phyloP scores from a whole-genome alignment of 2,329 filamentous ascomycete genomes.

The Claviceps quebecensis region DNA sequence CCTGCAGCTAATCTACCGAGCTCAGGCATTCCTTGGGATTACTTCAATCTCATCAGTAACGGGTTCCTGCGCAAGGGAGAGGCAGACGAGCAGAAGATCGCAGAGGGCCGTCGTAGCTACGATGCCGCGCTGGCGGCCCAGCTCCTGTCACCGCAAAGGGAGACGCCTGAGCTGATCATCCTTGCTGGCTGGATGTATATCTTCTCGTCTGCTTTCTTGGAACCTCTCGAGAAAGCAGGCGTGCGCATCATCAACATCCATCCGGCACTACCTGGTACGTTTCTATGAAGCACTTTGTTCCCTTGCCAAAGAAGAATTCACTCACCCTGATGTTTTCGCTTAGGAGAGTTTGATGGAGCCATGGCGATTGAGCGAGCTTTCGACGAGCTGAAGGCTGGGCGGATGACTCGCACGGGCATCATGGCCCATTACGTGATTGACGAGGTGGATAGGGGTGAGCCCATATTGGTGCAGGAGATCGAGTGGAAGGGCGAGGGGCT shows the following conservation, averaged over 20 bases:
- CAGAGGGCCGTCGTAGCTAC: conserved; percentile 51
- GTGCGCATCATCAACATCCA: conserved; percentile 73
- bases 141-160: conserved; percentile 36
- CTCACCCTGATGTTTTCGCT: too few species aligned
- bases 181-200: conserved; percentile 85
- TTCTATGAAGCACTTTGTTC: too few species aligned
- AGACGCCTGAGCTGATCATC: conserved; percentile 60
- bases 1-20: neutral
- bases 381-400: conserved; percentile 50
- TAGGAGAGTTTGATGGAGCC: conserved; percentile 61
- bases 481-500: conserved; percentile 50
- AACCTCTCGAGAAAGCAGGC: conserved; percentile 46
- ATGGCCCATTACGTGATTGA: conserved; percentile 80
- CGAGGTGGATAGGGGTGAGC: conserved; percentile 67
- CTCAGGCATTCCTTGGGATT: conserved; percentile 52
- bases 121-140: conserved; percentile 60
- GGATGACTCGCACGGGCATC: conserved; percentile 61
- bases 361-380: conserved; percentile 67
- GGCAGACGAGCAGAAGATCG: conserved; percentile 38
- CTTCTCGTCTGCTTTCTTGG: conserved; percentile 54
- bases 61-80: conserved; percentile 48
- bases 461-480: conserved; percentile 39
- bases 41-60: conserved; percentile 69
- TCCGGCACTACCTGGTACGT: conserved; percentile 37
- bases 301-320: too few species aligned